Evolutionary conservation across 345 rosid genomes (phyloP).

Genomic region (Eucalyptus fibrosa): DNA sequence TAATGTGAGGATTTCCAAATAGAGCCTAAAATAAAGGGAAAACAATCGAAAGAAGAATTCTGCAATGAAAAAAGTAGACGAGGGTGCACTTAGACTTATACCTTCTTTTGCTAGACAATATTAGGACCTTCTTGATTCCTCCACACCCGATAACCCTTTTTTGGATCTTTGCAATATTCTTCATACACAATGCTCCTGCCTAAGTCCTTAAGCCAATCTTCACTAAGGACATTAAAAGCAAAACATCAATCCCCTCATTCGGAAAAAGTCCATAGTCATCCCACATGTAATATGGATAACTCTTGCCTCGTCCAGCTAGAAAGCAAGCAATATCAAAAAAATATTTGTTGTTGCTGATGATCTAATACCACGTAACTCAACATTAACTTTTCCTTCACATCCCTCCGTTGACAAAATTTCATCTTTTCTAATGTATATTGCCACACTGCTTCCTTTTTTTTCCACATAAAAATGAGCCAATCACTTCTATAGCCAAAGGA

Average conservation of each 20-base stretch:
- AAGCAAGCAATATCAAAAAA: neutral
- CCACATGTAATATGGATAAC: neutral
- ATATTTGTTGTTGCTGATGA: neutral
- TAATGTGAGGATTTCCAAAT: neutral
- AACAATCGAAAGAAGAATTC: neutral
- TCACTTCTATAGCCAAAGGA: neutral
- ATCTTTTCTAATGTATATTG: neutral
- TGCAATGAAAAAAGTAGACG: neutral
- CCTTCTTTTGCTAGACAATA: neutral
- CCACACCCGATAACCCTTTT: neutral
- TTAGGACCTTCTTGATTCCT: too few species aligned
- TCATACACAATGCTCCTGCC: neutral
- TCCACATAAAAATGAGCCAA: neutral
- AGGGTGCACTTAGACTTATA: neutral
- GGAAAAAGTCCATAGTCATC: neutral
- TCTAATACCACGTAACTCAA: neutral
- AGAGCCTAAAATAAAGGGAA: neutral
- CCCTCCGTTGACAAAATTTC: neutral
- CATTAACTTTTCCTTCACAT: neutral
- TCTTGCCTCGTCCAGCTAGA: neutral
- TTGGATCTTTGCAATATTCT: neutral
- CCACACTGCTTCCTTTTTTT: neutral
- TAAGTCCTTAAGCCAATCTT: neutral
- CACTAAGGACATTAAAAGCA: neutral
- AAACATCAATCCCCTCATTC: neutral